These are phyloP conservation scores for Populus simonii DNA, from an alignment of 345 rosid species.

Conservation along the genomic window DNA sequence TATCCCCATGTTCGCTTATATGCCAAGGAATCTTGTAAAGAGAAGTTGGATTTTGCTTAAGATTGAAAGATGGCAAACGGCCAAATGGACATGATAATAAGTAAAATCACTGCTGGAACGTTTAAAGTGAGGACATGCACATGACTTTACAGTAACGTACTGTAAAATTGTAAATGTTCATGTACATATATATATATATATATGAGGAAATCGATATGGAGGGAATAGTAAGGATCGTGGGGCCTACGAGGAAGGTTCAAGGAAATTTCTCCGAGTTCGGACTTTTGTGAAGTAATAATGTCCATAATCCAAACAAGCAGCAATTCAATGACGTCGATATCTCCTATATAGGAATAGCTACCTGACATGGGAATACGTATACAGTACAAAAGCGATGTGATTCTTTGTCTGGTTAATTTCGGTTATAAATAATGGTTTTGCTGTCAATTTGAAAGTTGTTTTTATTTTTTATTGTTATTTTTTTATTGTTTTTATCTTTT, in stretches of 20 bases:
- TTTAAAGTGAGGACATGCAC: too few species aligned
- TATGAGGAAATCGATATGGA: too few species aligned
- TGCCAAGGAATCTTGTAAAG: background rate
- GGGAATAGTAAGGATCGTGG: background rate
- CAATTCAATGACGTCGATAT: too few species aligned
- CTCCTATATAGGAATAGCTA: background rate
- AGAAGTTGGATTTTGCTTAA: background rate
- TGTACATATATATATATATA: too few species aligned
- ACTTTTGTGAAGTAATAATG: background rate
- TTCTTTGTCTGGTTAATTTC: too few species aligned
- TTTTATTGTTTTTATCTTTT: too few species aligned
- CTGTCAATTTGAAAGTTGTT: too few species aligned
- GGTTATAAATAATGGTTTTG: too few species aligned
- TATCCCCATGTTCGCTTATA: slow-evolving; percentile 14
- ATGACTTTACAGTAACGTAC: background rate
- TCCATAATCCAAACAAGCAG: too few species aligned
- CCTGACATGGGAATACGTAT: too few species aligned
- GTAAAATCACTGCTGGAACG: background rate
- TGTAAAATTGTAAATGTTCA: background rate
- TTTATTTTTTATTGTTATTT: too few species aligned
- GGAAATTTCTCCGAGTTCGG: slow-evolving; percentile 19
- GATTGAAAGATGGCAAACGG: background rate
- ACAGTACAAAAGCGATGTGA: too few species aligned
- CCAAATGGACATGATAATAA: background rate
- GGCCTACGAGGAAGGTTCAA: slow-evolving; percentile 20